Evolutionary conservation across 2,329 filamentous ascomycete species (phyloP), one percentile per base, ranked within the genome.

Genomic region (Trichoderma asperellum): DNA sequence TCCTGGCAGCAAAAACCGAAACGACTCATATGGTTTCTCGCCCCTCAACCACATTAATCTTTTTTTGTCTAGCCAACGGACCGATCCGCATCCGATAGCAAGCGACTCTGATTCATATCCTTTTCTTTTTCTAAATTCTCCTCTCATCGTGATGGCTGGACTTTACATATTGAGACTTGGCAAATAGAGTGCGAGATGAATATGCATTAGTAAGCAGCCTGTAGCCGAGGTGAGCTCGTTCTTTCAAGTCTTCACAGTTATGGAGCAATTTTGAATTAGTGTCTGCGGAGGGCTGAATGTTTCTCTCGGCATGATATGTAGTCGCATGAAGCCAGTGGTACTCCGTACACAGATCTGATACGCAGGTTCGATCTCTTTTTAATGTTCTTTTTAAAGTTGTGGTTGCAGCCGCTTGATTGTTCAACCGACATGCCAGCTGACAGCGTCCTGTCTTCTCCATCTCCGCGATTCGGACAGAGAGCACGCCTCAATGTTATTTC

Each of bases 1-100:
- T 59, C n/a, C 34, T 34, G 21, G 61, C 12, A 52, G 5, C 24
- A 56, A n/a, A 47, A 8, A 21, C 37, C 37, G 57, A 56, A 32
- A 32, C 27, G 18, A 56, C 53, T 32, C 53, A 18, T 18, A n/a
- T 7, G 4, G 8, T 10, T 32, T 16, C 52, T 29, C 27, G 43
- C 60, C 29, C 29, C 43, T 53, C 11, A 16, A 21, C 16, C 24
- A 27, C 16, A 53, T 35, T n/a, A 12, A 52, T 55, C 2, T n/a
- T 49, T 10, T 66, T 35, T n/a, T 24, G 24, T 24, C 3, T 24
- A 6, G 16, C 2, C 52, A 18, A 35, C 35, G 53, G 53, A 16
- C 53, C 63, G 53, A 58, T 58, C 27, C 21, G 64, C 18, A 12
- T n/a, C 55, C 32, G 55, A 59, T 40, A 58, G 21, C 35, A 67